Evolutionary conservation across 2,329 filamentous ascomycete genomes (phyloP), one percentile per base, ranked within the genome.

Genomic region (Chaetomiaceae sp.): DNA sequence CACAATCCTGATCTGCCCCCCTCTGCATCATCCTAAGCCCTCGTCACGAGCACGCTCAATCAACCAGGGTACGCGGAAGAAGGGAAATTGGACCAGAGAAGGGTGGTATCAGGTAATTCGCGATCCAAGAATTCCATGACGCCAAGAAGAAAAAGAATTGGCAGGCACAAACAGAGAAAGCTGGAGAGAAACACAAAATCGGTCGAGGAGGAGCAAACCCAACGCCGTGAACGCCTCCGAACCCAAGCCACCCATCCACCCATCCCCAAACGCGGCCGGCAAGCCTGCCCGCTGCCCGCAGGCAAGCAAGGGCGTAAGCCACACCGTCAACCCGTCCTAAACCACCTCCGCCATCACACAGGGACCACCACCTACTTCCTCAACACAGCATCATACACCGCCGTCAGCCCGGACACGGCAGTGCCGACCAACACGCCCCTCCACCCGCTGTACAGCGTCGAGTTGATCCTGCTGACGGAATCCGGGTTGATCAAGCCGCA

Each of bases 371-470:
- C 43, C 64, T 76, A 86, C 68, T 84, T 89, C 72, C 80, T 85
- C 66, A 91, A 71, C 21, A 88, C 83, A 34, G 87, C 89, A 59
- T 92, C 88, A 69, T 91, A 94, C 58, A 94, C 71, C 59, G 85
- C 86, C 43, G 84, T 76, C 25, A 91, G 64, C 20, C 80, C 79
- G 4, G 85, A 86, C 59, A 92, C 82, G 50, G 79, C 80, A 6
- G 84, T 76, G 43, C 86, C 86, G 30, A 85, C 81, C 43, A 91
- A 68, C 44, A 89, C 73, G 32, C 86, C 85, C 62, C 82, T 77
- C 70, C 84, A 88, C 55, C 86, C 86, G 38, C 86, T 86, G 58
- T 85, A 88, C 40, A 92, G 72, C 36, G 86, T 81, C 3, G 72
- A 70, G 61, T 85, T 80, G 58, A 94, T 82, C 51, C 80, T 77